Evolutionary conservation across 1,139 yeast species (phyloP).

Genomic region (Pichia sp.): DNA sequence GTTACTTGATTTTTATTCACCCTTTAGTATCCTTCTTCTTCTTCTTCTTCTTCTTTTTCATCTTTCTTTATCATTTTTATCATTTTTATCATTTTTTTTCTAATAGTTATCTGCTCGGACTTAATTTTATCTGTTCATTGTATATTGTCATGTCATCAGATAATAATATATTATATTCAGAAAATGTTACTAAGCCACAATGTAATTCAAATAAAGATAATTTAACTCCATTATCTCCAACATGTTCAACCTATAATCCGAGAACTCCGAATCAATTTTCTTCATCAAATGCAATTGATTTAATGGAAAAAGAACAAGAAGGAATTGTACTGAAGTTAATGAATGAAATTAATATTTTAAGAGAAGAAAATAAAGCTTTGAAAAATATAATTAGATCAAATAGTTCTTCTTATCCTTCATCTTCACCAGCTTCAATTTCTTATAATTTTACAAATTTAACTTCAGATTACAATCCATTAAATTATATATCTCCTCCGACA

Average conservation of each 20-base stretch:
- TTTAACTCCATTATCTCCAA: background rate
- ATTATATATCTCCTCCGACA: slow-evolving; percentile 6
- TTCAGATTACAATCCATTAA: background rate
- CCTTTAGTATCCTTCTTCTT: too few species aligned
- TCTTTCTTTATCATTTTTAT: too few species aligned
- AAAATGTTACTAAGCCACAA: background rate
- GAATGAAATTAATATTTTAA: slow-evolving; percentile 47
- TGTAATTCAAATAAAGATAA: too few species aligned
- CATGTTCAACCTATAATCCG: slow-evolving; percentile 1
- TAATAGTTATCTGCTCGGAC: too few species aligned
- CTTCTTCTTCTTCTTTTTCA: too few species aligned
- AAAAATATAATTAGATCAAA: slow-evolving; percentile 15
- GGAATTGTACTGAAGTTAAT: slow-evolving; percentile 54
- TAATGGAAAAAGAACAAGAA: slow-evolving; percentile 67
- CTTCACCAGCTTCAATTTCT: slow-evolving; percentile 4
- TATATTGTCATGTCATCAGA: too few species aligned
- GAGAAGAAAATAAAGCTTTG: slow-evolving; percentile 43
- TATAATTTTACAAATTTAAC: background rate
- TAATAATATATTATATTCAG: too few species aligned
- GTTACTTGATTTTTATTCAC: too few species aligned
- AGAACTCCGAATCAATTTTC: slow-evolving; percentile 3
- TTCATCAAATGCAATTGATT: slow-evolving; percentile 35
- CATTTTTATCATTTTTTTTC: too few species aligned
- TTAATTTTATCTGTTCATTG: too few species aligned
- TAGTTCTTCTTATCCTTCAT: slow-evolving; percentile 12